phyloP scores from a whole-genome alignment of 1,284 basidiomycete genomes.

The Cryptococcus depauperatus region DNA sequence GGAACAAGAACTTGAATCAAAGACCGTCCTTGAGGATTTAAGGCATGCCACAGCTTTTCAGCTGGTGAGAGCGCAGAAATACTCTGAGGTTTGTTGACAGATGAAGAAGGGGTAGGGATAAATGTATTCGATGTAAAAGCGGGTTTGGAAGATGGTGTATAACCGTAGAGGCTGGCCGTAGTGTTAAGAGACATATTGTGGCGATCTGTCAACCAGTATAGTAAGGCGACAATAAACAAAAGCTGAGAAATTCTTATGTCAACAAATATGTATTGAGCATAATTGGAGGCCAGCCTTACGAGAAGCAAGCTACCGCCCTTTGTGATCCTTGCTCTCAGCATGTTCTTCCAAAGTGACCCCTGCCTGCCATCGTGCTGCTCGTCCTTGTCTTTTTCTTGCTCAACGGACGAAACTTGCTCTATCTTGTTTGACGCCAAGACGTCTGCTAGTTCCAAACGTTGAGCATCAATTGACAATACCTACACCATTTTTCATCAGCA shows the following conservation, averaged over 20 bases:
- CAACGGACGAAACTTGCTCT: slow-evolving; percentile 5
- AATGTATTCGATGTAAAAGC: slow-evolving; percentile 12
- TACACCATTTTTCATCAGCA: slow-evolving; percentile 7
- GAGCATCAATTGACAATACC: slow-evolving; percentile 51
- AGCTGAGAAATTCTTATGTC: slow-evolving; percentile 20
- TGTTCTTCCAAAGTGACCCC: slow-evolving; percentile 30
- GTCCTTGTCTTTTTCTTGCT: slow-evolving; percentile 3
- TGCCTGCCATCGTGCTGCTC: slow-evolving; percentile 3
- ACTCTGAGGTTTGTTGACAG: slow-evolving; percentile 8
- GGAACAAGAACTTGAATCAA: slow-evolving; percentile 74
- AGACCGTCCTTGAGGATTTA: slow-evolving; percentile 64
- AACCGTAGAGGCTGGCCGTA: slow-evolving; percentile 36
- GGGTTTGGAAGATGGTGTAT: slow-evolving; percentile 20
- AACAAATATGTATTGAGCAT: not conserved
- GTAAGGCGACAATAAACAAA: slow-evolving; percentile 35
- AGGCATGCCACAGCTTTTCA: slow-evolving; percentile 60
- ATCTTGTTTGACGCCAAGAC: slow-evolving; percentile 24
- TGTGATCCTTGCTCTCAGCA: slow-evolving; percentile 62
- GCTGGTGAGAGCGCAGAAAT: slow-evolving; percentile 27
- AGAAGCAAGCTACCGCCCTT: slow-evolving; percentile 73
- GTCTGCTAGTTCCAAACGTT: slow-evolving; percentile 49
- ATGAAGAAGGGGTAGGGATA: slow-evolving; percentile 6
- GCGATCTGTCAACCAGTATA: slow-evolving; percentile 42
- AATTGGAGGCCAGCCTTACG: slow-evolving; percentile 47
- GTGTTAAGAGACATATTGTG: slow-evolving; percentile 18